phyloP scores from a whole-genome alignment of 495 filamentous ascomycete genomes.

The Neurospora sp. region DNA sequence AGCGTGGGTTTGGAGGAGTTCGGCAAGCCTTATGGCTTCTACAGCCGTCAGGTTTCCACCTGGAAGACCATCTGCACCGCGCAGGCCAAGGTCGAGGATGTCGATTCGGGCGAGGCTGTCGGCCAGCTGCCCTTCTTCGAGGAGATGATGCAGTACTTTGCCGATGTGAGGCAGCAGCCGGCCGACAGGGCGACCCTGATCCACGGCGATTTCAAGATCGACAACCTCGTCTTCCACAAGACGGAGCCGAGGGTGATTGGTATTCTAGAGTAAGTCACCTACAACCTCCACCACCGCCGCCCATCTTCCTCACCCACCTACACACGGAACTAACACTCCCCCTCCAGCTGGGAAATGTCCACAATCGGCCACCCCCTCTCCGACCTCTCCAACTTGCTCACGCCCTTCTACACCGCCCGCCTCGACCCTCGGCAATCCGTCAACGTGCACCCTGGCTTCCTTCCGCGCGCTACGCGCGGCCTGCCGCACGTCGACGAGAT shows the following conservation, averaged over 20 bases:
- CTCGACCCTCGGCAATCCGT: constrained; percentile 18
- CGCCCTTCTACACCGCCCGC: constrained; percentile 48
- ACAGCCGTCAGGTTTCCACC: constrained; percentile 75
- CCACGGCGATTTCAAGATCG: constrained; percentile 97
- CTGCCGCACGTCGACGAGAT: constrained; percentile 64
- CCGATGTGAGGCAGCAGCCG: constrained; percentile 56
- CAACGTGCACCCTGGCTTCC: constrained; percentile 42
- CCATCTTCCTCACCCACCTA: not conserved
- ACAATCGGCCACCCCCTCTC: constrained; percentile 90
- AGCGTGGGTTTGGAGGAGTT: constrained; percentile 58
- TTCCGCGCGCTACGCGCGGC: constrained; percentile 52
- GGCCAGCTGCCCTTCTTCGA: constrained; percentile 75
- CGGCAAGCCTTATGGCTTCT: constrained; percentile 70
- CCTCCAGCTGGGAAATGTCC: constrained; percentile 78
- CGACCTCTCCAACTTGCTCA: constrained; percentile 72
- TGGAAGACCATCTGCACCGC: constrained; percentile 65
- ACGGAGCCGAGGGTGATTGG: constrained; percentile 84
- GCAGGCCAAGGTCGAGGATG: constrained; percentile 65
- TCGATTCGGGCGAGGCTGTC: constrained; percentile 64
- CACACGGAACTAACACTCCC: constrained; percentile 7
- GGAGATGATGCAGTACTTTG: constrained; percentile 72
- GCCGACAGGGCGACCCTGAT: constrained; percentile 68
- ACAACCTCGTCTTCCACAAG: constrained; percentile 90
- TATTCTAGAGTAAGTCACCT: constrained; percentile 61
- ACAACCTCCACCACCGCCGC: not conserved